These are phyloP conservation scores for Penicillium chermesinum DNA, from an alignment of 495 filamentous ascomycete genomes.

Conservation along the genomic window DNA sequence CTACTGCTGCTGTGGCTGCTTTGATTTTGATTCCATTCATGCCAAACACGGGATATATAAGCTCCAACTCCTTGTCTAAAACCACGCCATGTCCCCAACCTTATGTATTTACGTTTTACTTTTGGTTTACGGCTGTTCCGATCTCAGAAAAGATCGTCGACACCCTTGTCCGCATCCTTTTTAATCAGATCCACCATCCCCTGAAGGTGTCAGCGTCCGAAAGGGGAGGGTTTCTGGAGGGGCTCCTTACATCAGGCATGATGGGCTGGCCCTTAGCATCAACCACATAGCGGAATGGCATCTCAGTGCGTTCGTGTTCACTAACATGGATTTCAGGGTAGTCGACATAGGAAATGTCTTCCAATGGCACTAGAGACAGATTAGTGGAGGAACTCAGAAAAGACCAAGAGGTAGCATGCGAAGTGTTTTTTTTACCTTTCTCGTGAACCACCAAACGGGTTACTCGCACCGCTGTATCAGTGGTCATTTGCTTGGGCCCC, in stretches of 20 bases:
- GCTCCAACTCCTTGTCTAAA: no score
- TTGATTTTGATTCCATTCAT: no score
- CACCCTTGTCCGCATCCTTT: slow-evolving; percentile 85
- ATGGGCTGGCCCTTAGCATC: slow-evolving; percentile 67
- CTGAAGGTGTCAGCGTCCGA: slow-evolving; percentile 42
- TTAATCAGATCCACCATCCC: slow-evolving; percentile 94
- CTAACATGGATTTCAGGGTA: slow-evolving; percentile 84
- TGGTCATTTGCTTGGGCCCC: slow-evolving; percentile 96
- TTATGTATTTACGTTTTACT: neutral
- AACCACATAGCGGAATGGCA: slow-evolving; percentile 96
- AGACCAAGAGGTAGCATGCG: no score
- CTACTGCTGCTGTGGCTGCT: no score
- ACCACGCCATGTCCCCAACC: neutral
- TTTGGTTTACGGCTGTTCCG: neutral
- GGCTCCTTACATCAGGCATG: slow-evolving; percentile 73
- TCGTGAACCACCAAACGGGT: slow-evolving; percentile 84
- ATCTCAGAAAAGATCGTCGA: slow-evolving; percentile 75
- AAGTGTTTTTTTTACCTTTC: no score
- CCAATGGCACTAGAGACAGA: slow-evolving; percentile 55
- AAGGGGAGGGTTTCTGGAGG: neutral
- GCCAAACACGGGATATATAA: neutral
- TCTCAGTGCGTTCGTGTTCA: slow-evolving; percentile 87
- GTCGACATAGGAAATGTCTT: slow-evolving; percentile 75
- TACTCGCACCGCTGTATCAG: slow-evolving; percentile 91
- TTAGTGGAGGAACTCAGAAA: neutral